Evolutionary conservation across 768 basidiomycete genomes (phyloP), one percentile per base, ranked within the genome.

Genomic region (Boletellus ananas): DNA sequence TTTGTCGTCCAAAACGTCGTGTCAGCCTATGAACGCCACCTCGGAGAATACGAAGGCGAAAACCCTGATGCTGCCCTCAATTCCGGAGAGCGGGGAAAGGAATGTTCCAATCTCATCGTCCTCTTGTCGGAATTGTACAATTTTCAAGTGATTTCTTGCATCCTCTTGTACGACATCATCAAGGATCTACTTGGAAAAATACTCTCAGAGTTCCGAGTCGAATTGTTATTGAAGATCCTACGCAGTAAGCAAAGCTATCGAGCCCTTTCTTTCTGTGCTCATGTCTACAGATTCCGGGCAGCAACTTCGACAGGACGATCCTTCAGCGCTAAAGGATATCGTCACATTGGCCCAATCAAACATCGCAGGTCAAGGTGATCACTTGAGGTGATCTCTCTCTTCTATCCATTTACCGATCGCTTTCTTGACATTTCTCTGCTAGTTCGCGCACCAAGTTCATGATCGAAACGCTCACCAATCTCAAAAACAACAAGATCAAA

Each of bases 391-490:
- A 37, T 18, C 14, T 10, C n/a, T 36, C 12, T 23, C 17, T 20
- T 6, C 16, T 17, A 6, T 23, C 11, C 14, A 3, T 17, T 14
- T 4, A 25, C 31, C 7, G 6, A 14, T 11, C 46, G 9, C 7
- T 25, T 23, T 23, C 35, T 39, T 50, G 53, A 54, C 46, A 39
- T 47, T 29, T 11, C 38, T 23, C 12, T 18, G 13, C 37, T 56
- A 96, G 91, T 65, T 93, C 94, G 5, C 87, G 96, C 37, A 87
- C 91, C 11, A 81, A 83, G 16, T 98, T 97, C 71, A 96, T 98
- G 94, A 72, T 96, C 50, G 96, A 98, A 70, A 94, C 91, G 0
- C 74, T 99, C 27, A 80, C 79, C 6, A 92, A 94, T 65, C 78
- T 98, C 48, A 95, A 95, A 66, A 95, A 93, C 64, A 95, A 94